Evolutionary conservation across 169 alveolate species (phyloP), one percentile per base, ranked within the genome.

Genomic region (Neospora caninum): DNA sequence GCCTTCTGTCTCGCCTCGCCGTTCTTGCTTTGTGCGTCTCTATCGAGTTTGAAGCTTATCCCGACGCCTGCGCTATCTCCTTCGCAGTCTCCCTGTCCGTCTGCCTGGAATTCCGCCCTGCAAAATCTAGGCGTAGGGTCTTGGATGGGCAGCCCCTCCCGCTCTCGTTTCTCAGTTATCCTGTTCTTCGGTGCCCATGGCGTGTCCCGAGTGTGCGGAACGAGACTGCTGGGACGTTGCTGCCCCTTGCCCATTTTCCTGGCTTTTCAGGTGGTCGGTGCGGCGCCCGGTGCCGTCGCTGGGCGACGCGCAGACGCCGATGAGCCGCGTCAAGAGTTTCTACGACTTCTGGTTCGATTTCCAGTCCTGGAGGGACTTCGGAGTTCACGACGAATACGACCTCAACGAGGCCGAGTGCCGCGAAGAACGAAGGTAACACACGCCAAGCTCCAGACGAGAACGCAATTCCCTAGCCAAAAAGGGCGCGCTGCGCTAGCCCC

Each of bases 341-440:
- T 95, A 95, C 87, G 89, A 92, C 42, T 95, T 92, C 82, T 95
- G 96, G 96, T 92, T 53, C 69, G 93, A 83, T 4, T 95, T 92
- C 70, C 91, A 92, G 70, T 87, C 95, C 7, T 93, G 95, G 95
- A 73, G 96, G 9, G 96, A 95, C 88, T 95, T 95, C 83, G 87
- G 94, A 42, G 82, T 97, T 38, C 97, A 96, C 92, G 98, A 97
- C 42, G 98, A 97, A 69, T 96, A 97, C 93, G 98, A 98, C 93
- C 89, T 97, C 41, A 94, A 95, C 82, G 98, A 97, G 45, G 98
- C 99, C 4, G 97, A 96, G 64, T 97, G 97, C 94, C 89, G 98
- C 70, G 98, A 96, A 89, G 99, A 98, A 95, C 95, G 97, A 91
- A 97, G 98, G 95, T 91, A 58, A 64, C 18, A 88, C 16, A n/a